These are phyloP conservation scores for Trichoderma endophyticum DNA, from an alignment of 2,329 filamentous ascomycete species.

Conservation along the genomic window DNA sequence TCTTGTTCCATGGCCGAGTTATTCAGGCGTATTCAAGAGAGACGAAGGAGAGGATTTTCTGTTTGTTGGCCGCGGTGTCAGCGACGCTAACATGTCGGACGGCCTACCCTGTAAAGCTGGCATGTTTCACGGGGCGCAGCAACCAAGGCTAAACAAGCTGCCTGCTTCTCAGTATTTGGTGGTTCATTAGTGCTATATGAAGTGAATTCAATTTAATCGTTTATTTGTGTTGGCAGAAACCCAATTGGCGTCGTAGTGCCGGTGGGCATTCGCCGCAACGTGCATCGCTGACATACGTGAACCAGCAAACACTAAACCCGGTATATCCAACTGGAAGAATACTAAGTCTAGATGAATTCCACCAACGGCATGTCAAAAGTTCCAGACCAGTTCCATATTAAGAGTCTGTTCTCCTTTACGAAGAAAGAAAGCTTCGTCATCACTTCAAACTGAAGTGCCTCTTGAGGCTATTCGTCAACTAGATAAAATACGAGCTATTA, in stretches of 20 bases:
- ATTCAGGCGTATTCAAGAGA: neutral
- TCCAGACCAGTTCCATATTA: neutral
- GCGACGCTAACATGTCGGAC: neutral
- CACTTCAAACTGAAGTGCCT: neutral
- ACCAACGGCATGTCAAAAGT: neutral
- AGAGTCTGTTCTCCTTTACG: neutral
- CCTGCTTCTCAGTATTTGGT: neutral
- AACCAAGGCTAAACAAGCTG: neutral
- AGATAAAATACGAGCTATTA: neutral
- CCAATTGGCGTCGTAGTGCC: neutral
- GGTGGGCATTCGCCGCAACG: neutral
- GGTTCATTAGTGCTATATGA: neutral
- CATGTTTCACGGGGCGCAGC: neutral
- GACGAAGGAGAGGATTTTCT: neutral
- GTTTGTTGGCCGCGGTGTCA: neutral
- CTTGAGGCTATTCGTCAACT: neutral
- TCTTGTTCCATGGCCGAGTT: slow-evolving; percentile 6
- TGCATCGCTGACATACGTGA: neutral
- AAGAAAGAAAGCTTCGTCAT: neutral
- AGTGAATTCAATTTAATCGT: neutral
- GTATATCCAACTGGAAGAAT: neutral
- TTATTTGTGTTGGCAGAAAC: neutral
- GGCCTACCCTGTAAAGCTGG: neutral
- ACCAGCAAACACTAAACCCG: no score
- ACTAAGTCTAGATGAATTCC: neutral